Evolutionary conservation across 257 asterid species (phyloP).

Genomic region (Ilex aquifolium): DNA sequence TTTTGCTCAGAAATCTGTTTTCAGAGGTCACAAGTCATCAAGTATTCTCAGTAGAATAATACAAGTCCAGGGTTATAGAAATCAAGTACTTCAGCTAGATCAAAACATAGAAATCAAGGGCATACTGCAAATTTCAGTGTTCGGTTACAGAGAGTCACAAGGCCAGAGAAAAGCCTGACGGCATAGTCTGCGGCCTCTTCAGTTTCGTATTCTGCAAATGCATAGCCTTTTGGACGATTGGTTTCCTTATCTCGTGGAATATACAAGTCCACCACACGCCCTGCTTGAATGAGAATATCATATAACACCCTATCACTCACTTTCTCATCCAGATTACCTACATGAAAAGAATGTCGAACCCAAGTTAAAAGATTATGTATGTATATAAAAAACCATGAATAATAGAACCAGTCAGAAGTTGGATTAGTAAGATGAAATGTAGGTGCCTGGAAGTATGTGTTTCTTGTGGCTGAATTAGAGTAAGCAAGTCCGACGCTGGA

Average conservation of each 20-base stretch:
- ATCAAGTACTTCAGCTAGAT: background rate
- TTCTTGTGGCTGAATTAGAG: no score
- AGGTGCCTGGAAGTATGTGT: no score
- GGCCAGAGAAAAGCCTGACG: constrained; percentile 87
- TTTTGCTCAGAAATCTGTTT: constrained; percentile 88
- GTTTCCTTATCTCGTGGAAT: constrained; percentile 90
- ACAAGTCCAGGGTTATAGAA: background rate
- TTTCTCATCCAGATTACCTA: constrained; percentile 87
- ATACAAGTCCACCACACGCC: constrained; percentile 65
- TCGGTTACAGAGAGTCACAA: constrained; percentile 65
- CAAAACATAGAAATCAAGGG: background rate
- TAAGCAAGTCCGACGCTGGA: no score
- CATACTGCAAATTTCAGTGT: constrained; percentile 79
- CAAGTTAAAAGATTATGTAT: background rate
- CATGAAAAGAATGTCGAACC: background rate
- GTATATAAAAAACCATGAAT: no score
- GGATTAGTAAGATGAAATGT: no score
- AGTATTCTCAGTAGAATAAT: constrained; percentile 5
- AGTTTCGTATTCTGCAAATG: constrained; percentile 85
- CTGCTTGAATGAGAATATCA: constrained; percentile 95
- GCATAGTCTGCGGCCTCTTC: constrained; percentile 89
- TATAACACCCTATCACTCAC: constrained; percentile 83
- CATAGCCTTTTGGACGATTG: constrained; percentile 75
- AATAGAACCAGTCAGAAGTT: no score
- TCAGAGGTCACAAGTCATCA: constrained; percentile 17